Base-by-base conservation (phyloP, 306 rosid species). In the Purshia tridentata region DNA sequence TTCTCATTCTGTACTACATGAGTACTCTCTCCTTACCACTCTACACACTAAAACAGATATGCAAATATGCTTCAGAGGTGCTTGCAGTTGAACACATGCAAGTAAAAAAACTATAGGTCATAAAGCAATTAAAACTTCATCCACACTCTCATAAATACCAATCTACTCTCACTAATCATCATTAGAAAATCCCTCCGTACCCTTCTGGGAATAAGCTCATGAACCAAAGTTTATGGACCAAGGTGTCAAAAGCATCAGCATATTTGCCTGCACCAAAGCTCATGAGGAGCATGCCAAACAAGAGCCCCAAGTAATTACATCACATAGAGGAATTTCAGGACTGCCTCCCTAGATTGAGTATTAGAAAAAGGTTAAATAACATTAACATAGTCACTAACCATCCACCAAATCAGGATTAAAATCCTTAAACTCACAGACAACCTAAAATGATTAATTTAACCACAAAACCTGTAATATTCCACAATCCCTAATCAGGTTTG, bases 401-500 rank as follows among this genome's bases (percentile, higher is more conserved):
- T 18, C 59, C 22, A 57, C 40, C 18, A 48, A 57, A 72, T 48
- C 59, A 35, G 13, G 23, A n/a, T 51, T 29, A 45, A 44, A 35
- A 22, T 55, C 64, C 15, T 49, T 53, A 40, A 23, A 6, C 44
- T 49, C 50, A 23, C 60, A 71, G 70, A 76, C 16, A 37, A 23
- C 72, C n/a, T 45, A 54, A 77, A 48, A 70, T 2, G 61, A 77
- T 22, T 67, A 46, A 72, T 57, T 39, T 7, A 23, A 42, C 46
- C 55, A 62, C 11, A 69, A 41, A 50, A 64, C 50, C 60, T 69
- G 40, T 47, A 48, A 47, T 67, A 37, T 65, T 50, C 18, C 58
- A 78, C 62, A 50, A 74, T 50, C 69, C 76, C 64, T 67, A 67
- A 77, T 18, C 69, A 78, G 71, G n/a, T 41, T 47, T 52, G 66